Evolutionary conservation across 768 basidiomycete genomes (phyloP).

Genomic region (Leucocoprinus leucothites): DNA sequence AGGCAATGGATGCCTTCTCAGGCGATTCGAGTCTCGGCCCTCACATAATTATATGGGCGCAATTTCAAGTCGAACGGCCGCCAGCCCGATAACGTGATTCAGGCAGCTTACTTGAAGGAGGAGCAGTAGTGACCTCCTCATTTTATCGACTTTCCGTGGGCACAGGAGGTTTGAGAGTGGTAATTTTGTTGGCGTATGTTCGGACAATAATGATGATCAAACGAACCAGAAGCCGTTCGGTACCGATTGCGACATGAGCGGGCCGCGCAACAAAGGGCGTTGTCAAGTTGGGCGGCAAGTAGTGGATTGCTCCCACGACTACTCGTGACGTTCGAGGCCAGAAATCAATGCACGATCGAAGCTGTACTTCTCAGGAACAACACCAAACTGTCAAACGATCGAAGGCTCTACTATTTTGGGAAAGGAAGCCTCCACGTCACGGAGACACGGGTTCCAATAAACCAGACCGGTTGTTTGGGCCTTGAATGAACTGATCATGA

Average conservation of each 20-base stretch:
- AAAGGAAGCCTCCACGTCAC: slow-evolving; percentile 5
- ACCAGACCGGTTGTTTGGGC: slow-evolving; percentile 5
- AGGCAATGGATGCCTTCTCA: no score
- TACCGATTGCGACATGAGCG: slow-evolving; percentile 29
- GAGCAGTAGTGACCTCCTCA: no score
- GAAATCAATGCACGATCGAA: slow-evolving; percentile 25
- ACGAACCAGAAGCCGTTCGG: neutral
- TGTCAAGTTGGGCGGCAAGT: slow-evolving; percentile 15
- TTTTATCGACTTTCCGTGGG: no score
- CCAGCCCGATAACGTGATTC: no score
- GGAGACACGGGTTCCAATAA: slow-evolving; percentile 6
- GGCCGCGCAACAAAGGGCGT: slow-evolving; percentile 16
- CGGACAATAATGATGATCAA: no score
- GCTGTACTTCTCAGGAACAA: slow-evolving; percentile 29
- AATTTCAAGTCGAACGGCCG: no score
- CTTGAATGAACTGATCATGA: slow-evolving; percentile 2
- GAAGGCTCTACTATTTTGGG: slow-evolving; percentile 23
- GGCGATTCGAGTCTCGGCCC: no score
- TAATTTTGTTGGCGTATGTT: no score
- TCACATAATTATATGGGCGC: no score
- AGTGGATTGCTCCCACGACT: neutral
- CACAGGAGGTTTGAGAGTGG: no score
- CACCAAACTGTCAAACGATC: slow-evolving; percentile 31
- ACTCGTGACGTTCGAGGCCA: slow-evolving; percentile 33
- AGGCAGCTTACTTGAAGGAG: no score